phyloP scores from a whole-genome alignment of 306 rosid species.

The Betula pendula region DNA sequence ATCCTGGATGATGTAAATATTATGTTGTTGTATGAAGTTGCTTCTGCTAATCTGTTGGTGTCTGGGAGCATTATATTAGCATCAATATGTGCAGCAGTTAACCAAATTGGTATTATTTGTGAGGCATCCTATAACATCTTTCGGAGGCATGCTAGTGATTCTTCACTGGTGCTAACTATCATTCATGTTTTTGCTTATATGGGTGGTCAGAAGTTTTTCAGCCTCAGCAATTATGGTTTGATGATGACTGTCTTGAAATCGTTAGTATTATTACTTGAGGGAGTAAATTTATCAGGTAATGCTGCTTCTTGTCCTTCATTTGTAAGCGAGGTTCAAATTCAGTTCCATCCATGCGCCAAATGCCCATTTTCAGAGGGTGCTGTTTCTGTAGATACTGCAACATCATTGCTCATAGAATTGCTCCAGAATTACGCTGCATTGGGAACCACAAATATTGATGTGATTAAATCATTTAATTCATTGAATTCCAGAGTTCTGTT shows the following conservation, averaged over 20 bases:
- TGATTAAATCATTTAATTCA: constrained; percentile 22
- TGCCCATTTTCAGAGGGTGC: constrained; percentile 69
- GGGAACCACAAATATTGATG: constrained; percentile 14
- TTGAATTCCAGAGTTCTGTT: constrained; percentile 30
- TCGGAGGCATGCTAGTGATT: constrained; percentile 41
- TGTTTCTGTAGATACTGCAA: constrained; percentile 51
- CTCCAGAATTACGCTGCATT: constrained; percentile 34
- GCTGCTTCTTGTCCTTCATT: constrained; percentile 43
- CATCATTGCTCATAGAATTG: constrained; percentile 55
- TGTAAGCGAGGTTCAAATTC: constrained; percentile 36
- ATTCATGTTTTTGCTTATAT: constrained; percentile 76
- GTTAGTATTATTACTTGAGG: constrained; percentile 62
- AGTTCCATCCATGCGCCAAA: constrained; percentile 34
- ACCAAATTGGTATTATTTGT: constrained; percentile 50
- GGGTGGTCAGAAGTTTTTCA: constrained; percentile 61
- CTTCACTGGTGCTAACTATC: constrained; percentile 51
- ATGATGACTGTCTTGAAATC: constrained; percentile 64
- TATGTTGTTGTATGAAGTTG: constrained; percentile 35
- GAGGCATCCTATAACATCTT: constrained; percentile 65
- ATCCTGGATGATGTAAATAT: constrained; percentile 33
- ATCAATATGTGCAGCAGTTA: constrained; percentile 60
- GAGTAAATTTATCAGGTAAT: constrained; percentile 31
- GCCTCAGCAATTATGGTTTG: constrained; percentile 34
- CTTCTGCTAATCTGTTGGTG: constrained; percentile 65
- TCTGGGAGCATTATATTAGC: constrained; percentile 75